These are phyloP conservation scores for Leishmania lainsoni DNA, from an alignment of 208 protist species.

Conservation along the genomic window DNA sequence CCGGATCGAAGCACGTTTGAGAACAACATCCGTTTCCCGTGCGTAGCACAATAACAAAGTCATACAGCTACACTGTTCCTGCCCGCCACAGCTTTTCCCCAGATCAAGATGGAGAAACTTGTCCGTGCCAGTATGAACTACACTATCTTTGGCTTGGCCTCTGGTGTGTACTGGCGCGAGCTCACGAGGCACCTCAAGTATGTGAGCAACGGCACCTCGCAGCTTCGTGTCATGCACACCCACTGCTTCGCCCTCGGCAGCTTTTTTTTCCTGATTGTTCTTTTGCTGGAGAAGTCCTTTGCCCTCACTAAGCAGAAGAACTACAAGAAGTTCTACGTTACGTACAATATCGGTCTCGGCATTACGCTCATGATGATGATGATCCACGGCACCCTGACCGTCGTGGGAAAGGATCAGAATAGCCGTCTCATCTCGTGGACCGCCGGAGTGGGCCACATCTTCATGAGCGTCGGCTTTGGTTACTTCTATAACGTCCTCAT, in stretches of 20 bases:
- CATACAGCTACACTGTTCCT: not conserved
- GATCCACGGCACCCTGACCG: slow-evolving; percentile 55
- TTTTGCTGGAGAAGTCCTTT: slow-evolving; percentile 65
- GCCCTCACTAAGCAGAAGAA: slow-evolving; percentile 41
- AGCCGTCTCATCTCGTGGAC: slow-evolving; percentile 41
- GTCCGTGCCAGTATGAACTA: slow-evolving; percentile 48
- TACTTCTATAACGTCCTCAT: slow-evolving; percentile 62
- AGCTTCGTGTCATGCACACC: slow-evolving; percentile 64
- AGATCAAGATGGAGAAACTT: slow-evolving; percentile 47
- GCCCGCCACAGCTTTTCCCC: not conserved
- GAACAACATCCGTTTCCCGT: not conserved
- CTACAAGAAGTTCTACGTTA: slow-evolving; percentile 71
- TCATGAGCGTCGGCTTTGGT: slow-evolving; percentile 45
- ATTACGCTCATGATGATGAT: slow-evolving; percentile 63
- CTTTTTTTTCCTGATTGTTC: slow-evolving; percentile 58
- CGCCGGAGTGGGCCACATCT: slow-evolving; percentile 52
- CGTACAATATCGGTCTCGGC: slow-evolving; percentile 62
- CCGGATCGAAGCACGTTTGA: not conserved
- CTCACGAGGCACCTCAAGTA: slow-evolving; percentile 40
- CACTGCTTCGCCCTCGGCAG: slow-evolving; percentile 70
- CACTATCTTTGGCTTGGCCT: slow-evolving; percentile 45
- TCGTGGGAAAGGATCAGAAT: slow-evolving; percentile 44
- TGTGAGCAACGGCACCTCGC: slow-evolving; percentile 38
- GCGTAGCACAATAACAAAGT: not conserved
- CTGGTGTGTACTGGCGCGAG: slow-evolving; percentile 66